phyloP scores from a whole-genome alignment of 805 yeast genomes.

The Saccharomycopsis lassenensis region DNA sequence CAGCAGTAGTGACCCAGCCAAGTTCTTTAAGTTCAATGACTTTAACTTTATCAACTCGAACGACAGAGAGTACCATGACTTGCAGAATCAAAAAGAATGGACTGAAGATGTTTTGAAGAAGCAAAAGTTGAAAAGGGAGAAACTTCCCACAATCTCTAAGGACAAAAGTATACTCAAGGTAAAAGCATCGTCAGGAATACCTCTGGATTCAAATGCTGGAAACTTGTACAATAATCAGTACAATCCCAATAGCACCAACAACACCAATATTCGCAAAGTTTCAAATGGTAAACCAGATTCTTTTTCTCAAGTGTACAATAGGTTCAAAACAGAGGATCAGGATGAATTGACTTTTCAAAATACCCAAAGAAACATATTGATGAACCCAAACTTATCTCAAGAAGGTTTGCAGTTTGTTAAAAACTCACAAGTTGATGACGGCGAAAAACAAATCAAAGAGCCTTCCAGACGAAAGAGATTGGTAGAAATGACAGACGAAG shows the following conservation, averaged over 20 bases:
- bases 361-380: slow-evolving; percentile 14
- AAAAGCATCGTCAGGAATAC: no score
- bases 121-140: slow-evolving; percentile 15
- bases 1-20: slow-evolving; percentile 10
- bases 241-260: not conserved
- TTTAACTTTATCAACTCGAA: slow-evolving; percentile 15
- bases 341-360: slow-evolving; percentile 17
- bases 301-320: slow-evolving; percentile 15
- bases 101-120: slow-evolving; percentile 6
- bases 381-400: slow-evolving; percentile 7
- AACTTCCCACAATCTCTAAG: slow-evolving; percentile 11
- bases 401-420: not conserved
- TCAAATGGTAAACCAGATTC: slow-evolving; percentile 5
- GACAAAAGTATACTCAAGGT: slow-evolving; percentile 12
- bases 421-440: no score
- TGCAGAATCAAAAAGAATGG: slow-evolving; percentile 10
- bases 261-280: not conserved
- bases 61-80: slow-evolving; percentile 13
- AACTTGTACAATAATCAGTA: not conserved
- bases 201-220: no score
- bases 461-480: slow-evolving; percentile 9
- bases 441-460: not conserved
- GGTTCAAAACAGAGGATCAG: slow-evolving; percentile 15
- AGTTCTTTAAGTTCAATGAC: slow-evolving; percentile 17
- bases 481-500: slow-evolving; percentile 19